Evolutionary conservation across 75 land plant genomes (phyloP).

Genomic region (Cupressus sempervirens): DNA sequence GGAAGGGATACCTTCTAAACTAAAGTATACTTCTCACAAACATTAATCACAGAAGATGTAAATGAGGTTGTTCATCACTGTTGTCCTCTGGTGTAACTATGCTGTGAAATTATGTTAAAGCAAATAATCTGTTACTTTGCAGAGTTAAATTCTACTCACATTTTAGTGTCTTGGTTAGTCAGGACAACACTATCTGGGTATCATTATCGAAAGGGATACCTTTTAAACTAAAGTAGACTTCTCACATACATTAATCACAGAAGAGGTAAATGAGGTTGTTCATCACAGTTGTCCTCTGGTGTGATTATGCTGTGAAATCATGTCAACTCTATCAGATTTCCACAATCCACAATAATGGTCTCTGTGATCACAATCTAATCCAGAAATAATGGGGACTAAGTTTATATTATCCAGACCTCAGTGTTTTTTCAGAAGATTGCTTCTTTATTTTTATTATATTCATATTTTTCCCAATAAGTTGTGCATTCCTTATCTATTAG

Average conservation of each 20-base stretch:
- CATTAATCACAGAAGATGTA: not conserved
- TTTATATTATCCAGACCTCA: not conserved
- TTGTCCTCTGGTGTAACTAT: not conserved
- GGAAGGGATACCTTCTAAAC: too few species aligned
- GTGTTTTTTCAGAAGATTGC: not conserved
- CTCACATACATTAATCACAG: not conserved
- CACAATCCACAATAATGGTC: too few species aligned
- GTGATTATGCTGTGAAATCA: not conserved
- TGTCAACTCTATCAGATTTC: not conserved
- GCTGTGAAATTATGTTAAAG: not conserved
- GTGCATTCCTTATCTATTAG: not conserved
- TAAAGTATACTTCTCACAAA: not conserved
- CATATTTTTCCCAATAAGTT: not conserved
- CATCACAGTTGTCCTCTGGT: not conserved
- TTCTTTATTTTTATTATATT: not conserved
- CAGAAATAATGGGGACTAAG: not conserved
- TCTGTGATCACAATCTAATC: too few species aligned
- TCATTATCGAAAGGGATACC: too few species aligned
- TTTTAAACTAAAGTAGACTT: not conserved
- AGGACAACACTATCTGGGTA: too few species aligned
- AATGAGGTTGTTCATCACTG: not conserved
- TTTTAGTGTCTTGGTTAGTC: too few species aligned
- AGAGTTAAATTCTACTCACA: not conserved
- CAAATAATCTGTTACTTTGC: not conserved
- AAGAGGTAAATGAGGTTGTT: not conserved